Evolutionary conservation across 2,329 filamentous ascomycete species (phyloP).

Genomic region (Colletotrichum sublineola): DNA sequence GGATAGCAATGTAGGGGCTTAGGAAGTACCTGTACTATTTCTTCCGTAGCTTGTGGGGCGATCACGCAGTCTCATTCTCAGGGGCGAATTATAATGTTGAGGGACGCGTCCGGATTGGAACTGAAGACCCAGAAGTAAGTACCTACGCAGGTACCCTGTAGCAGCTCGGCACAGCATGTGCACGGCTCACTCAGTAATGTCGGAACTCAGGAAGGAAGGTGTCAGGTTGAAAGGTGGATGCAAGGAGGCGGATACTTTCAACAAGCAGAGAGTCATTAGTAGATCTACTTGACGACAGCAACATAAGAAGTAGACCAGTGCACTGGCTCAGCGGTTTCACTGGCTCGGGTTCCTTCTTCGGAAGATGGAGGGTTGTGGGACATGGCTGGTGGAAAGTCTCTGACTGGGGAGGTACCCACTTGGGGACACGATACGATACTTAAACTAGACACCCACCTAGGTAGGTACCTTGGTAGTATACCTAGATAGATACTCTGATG

Average conservation of each 20-base stretch:
- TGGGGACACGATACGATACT: background rate
- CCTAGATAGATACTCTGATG: background rate
- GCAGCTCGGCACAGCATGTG: background rate
- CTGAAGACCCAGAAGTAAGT: background rate
- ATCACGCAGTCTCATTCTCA: slow-evolving; percentile 30
- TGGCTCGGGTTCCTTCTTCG: slow-evolving; percentile 31
- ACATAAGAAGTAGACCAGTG: background rate
- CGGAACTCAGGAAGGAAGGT: background rate
- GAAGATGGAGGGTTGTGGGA: background rate
- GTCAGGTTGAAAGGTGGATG: slow-evolving; percentile 10
- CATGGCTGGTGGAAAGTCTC: background rate
- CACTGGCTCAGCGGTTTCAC: slow-evolving; percentile 29
- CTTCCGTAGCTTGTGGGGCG: slow-evolving; percentile 9
- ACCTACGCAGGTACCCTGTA: background rate
- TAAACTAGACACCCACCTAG: too few relatives aligned
- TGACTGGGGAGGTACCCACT: background rate
- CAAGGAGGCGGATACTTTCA: background rate
- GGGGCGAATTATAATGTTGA: background rate
- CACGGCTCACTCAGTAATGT: background rate
- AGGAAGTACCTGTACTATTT: background rate
- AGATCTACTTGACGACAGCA: slow-evolving; percentile 9
- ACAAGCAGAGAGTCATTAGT: slow-evolving; percentile 24
- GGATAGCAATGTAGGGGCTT: background rate
- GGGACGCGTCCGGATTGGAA: background rate
- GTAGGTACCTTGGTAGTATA: too few relatives aligned